phyloP scores from a whole-genome alignment of 371 early-diverging fungal genomes.

The Mucor velutinosus region DNA sequence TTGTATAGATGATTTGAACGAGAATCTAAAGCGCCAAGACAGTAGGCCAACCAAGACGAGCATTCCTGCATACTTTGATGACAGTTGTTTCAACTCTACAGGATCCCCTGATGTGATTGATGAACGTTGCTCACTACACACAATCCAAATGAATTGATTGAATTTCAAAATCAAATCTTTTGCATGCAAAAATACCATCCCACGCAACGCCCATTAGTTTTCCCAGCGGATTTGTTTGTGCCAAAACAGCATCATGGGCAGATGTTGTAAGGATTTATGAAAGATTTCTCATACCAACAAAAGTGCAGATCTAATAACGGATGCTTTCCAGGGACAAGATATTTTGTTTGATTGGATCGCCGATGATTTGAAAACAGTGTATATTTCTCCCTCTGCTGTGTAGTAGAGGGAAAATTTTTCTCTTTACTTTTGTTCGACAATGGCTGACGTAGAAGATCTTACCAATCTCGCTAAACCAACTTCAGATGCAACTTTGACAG shows the following conservation, averaged over 20 bases:
- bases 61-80: too few species aligned
- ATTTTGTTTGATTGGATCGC: background rate
- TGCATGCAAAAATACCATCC: background rate
- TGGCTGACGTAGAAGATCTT: conserved; percentile 30
- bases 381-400: background rate
- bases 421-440: background rate
- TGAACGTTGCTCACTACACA: too few species aligned
- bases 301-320: background rate
- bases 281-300: background rate
- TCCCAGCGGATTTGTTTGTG: background rate
- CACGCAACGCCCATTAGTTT: background rate
- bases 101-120: too few species aligned
- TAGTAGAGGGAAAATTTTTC: background rate
- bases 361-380: background rate
- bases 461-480: conserved; percentile 59
- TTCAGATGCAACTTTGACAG: conserved; percentile 72
- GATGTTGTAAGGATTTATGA: background rate
- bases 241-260: background rate
- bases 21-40: too few species aligned
- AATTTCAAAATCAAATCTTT: background rate
- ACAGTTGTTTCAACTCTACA: too few species aligned
- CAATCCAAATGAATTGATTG: background rate
- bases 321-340: background rate
- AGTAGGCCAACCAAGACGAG: too few species aligned
- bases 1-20: too few species aligned